Percentiles rank a stretch among this genome's conserved stretches.
These are phyloP conservation scores for Coemansia sp. DNA, from an alignment of 371 early-diverging fungal genomes.

Conservation along the genomic window DNA sequence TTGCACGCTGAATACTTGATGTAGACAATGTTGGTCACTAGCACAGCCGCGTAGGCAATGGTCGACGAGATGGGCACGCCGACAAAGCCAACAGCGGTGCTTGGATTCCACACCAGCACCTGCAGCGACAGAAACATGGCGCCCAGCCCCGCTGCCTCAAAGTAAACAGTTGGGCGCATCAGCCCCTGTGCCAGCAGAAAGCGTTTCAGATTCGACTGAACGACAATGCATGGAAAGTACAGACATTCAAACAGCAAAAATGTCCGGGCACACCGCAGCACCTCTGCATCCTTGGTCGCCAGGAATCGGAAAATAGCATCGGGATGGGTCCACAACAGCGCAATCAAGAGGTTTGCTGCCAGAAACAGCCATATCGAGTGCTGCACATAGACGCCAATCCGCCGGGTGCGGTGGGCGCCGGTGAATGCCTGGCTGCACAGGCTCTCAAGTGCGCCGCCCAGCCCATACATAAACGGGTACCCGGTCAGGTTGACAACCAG, in stretches of 20 bases:
- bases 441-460: slow-evolving; percentile 52
- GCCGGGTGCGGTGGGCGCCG: slow-evolving; percentile 14
- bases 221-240: slow-evolving; percentile 31
- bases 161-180: slow-evolving; percentile 35
- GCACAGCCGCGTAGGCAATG: slow-evolving; percentile 25
- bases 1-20: slow-evolving; percentile 22
- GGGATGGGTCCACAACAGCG: slow-evolving; percentile 45
- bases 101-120: slow-evolving; percentile 35
- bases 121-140: slow-evolving; percentile 26
- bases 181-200: slow-evolving; percentile 51
- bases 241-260: slow-evolving; percentile 40
- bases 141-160: slow-evolving; percentile 37
- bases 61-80: slow-evolving; percentile 48
- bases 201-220: slow-evolving; percentile 44
- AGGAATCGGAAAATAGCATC: slow-evolving; percentile 22
- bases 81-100: slow-evolving; percentile 37
- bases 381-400: slow-evolving; percentile 49
- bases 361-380: slow-evolving; percentile 48
- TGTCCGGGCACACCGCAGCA: slow-evolving; percentile 28
- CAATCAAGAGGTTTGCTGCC: slow-evolving; percentile 12
- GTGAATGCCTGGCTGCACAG: slow-evolving; percentile 53
- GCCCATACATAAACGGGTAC: slow-evolving; percentile 49
- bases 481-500: slow-evolving; percentile 46
- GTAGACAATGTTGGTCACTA: slow-evolving; percentile 29
- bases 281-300: slow-evolving; percentile 32